Conservation (phyloP, 2,329 filamentous ascomycete genomes). For the Phialophora chinensis region DNA sequence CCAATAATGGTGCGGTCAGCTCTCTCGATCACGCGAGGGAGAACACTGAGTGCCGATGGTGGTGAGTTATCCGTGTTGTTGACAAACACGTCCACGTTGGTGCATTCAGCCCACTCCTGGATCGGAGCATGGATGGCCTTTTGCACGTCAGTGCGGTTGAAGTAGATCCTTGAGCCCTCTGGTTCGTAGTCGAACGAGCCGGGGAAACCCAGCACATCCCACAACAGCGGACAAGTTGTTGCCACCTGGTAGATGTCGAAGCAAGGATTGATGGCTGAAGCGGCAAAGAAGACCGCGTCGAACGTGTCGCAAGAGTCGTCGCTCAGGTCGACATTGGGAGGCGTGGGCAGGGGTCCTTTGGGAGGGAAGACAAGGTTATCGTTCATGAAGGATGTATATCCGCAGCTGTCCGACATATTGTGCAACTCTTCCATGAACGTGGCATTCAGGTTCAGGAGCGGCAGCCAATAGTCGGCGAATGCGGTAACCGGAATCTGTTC, state of each 20-base stretch:
- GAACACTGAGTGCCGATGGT: constrained; percentile 62
- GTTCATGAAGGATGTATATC: constrained; percentile 54
- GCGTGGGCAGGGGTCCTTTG: constrained; percentile 62
- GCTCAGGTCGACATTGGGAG: constrained; percentile 54
- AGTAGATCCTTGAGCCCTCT: constrained; percentile 67
- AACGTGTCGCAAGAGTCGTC: constrained; percentile 64
- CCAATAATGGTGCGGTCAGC: constrained; percentile 75
- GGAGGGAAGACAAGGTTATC: constrained; percentile 71
- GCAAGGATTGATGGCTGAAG: constrained; percentile 71
- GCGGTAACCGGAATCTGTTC: constrained; percentile 53
- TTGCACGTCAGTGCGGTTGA: constrained; percentile 73
- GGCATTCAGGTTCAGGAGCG: constrained; percentile 54
- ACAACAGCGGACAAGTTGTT: constrained; percentile 72
- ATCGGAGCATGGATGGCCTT: constrained; percentile 68
- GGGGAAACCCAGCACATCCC: constrained; percentile 72
- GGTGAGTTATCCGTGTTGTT: constrained; percentile 51
- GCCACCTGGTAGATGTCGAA: constrained; percentile 78
- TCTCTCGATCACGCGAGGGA: constrained; percentile 74
- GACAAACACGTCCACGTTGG: constrained; percentile 53
- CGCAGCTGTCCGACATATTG: constrained; percentile 51
- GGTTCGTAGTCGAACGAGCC: constrained; percentile 70
- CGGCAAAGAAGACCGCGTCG: constrained; percentile 61
- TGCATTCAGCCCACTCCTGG: constrained; percentile 64
- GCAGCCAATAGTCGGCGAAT: constrained; percentile 51
- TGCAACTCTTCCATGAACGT: constrained; percentile 51